A percentile compares a stretch with the other conserved stretches of the same genome.
phyloP scores from a whole-genome alignment of 495 filamentous ascomycete species.

The Annulohypoxylon nitens region DNA sequence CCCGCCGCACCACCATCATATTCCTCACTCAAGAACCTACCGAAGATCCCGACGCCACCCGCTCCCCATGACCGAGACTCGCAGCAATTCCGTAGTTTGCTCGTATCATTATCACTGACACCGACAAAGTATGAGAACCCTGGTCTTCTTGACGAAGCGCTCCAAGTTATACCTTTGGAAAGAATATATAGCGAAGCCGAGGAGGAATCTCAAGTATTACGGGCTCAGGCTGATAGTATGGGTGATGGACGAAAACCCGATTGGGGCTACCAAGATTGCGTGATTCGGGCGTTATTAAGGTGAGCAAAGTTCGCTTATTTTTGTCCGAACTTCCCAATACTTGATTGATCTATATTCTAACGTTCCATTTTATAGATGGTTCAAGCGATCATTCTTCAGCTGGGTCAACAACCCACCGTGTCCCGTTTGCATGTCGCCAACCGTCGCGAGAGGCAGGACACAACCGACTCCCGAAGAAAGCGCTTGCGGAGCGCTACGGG shows the following conservation, averaged over 20 bases:
- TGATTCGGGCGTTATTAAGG: conserved; percentile 90
- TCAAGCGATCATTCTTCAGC: conserved; percentile 92
- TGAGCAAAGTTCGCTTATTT: conserved; percentile 51
- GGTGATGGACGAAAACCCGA: conserved; percentile 80
- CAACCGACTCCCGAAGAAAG: conserved; percentile 88
- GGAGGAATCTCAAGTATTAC: conserved; percentile 87
- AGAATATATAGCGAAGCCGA: conserved; percentile 93
- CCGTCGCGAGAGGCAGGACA: conserved; percentile 82
- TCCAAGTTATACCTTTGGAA: conserved; percentile 88
- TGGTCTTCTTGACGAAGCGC: conserved; percentile 91
- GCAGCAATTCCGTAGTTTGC: conserved; percentile 84
- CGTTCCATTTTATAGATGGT: conserved; percentile 76
- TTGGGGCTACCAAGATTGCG: conserved; percentile 99
- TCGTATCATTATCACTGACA: conserved; percentile 83
- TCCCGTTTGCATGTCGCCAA: conserved; percentile 82
- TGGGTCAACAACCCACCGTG: conserved; percentile 97
- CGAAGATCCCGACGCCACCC: conserved; percentile 84
- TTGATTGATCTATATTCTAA: conserved; percentile 41
- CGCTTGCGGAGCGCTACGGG: conserved; percentile 85
- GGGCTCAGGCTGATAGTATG: conserved; percentile 87
- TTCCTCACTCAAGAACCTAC: conserved; percentile 76
- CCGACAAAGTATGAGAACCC: conserved; percentile 97
- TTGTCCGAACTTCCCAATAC: neutral
- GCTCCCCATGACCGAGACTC: conserved; percentile 73
- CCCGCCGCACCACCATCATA: conserved; percentile 69